A percentile compares a stretch with the other conserved stretches of the same genome.
These are phyloP conservation scores for Ogataea nitratoaversa DNA, from an alignment of 805 yeast genomes.

Conservation along the genomic window DNA sequence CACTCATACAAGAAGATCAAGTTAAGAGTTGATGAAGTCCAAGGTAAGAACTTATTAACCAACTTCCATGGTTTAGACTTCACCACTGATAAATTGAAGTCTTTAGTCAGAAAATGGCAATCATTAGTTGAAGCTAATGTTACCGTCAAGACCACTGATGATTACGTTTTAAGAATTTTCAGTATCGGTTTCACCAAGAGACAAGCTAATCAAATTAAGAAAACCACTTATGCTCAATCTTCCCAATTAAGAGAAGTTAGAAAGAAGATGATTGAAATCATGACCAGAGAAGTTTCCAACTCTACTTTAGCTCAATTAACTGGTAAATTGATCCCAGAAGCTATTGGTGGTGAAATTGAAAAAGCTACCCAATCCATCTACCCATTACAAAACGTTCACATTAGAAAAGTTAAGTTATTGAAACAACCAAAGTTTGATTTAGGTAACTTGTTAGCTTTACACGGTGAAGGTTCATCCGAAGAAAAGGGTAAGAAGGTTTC, in stretches of 20 bases:
- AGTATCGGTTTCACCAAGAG: conserved; percentile 99
- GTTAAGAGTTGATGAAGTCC: conserved; percentile 98
- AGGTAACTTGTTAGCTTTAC: conserved; percentile 92
- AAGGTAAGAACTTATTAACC: conserved; percentile 97
- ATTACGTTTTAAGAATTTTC: conserved; percentile 92
- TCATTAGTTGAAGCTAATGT: conserved; percentile 96
- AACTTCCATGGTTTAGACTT: conserved; percentile 99
- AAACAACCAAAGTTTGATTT: conserved; percentile 99
- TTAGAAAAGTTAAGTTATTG: conserved; percentile 97
- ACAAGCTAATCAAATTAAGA: conserved; percentile 94
- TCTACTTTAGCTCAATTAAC: conserved; percentile 95
- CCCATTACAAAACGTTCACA: conserved; percentile 98
- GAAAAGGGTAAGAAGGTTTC: conserved; percentile 97
- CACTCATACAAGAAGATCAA: conserved; percentile 96
- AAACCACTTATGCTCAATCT: conserved; percentile 96
- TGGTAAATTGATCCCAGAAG: conserved; percentile 97
- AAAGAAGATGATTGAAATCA: conserved; percentile 94
- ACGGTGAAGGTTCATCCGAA: conserved; percentile 92
- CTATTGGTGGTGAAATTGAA: conserved; percentile 97
- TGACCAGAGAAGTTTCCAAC: conserved; percentile 93
- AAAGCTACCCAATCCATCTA: conserved; percentile 90
- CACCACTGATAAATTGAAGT: conserved; percentile 96
- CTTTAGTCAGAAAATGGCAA: conserved; percentile 99
- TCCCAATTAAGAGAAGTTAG: conserved; percentile 96
- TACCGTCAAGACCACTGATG: conserved; percentile 97